Evolutionary conservation across 2,329 filamentous ascomycete genomes (phyloP).

Genomic region (Ophiosphaerella herpotricha): DNA sequence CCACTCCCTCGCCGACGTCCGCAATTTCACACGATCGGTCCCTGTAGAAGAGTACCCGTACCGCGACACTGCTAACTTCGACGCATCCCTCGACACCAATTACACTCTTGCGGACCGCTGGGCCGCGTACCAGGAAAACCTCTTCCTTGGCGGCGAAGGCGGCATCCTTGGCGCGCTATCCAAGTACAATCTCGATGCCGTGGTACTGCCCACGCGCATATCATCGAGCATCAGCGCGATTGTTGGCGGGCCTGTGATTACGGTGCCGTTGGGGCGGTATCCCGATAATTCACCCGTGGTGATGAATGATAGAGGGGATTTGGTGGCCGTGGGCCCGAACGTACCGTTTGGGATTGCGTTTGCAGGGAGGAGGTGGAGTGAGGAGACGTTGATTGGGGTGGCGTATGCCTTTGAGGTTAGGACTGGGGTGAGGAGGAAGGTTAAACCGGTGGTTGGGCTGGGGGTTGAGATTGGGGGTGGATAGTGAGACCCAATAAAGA

Average conservation of each 20-base stretch:
- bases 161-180: conserved; percentile 65
- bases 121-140: conserved; percentile 58
- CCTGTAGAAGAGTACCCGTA: conserved; percentile 63
- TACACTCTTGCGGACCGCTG: conserved; percentile 63
- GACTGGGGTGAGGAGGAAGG: conserved; percentile 54
- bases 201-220: conserved; percentile 62
- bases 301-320: conserved; percentile 53
- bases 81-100: conserved; percentile 56
- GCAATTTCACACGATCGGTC: conserved; percentile 60
- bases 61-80: conserved; percentile 64
- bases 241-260: conserved; percentile 65
- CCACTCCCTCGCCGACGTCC: conserved; percentile 56
- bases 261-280: conserved; percentile 65
- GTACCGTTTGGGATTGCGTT: conserved; percentile 67
- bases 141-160: conserved; percentile 61
- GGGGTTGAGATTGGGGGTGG: conserved; percentile 53
- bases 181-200: conserved; percentile 62
- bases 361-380: conserved; percentile 64
- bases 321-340: conserved; percentile 60
- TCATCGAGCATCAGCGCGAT: conserved; percentile 57
- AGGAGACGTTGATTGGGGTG: conserved; percentile 65
- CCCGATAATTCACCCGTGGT: conserved; percentile 55
- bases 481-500: too few species aligned
- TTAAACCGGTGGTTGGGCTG: conserved; percentile 56
- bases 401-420: conserved; percentile 72